Base-by-base conservation (phyloP, 1,284 basidiomycete species). In the Trichosporon coremiiforme region DNA sequence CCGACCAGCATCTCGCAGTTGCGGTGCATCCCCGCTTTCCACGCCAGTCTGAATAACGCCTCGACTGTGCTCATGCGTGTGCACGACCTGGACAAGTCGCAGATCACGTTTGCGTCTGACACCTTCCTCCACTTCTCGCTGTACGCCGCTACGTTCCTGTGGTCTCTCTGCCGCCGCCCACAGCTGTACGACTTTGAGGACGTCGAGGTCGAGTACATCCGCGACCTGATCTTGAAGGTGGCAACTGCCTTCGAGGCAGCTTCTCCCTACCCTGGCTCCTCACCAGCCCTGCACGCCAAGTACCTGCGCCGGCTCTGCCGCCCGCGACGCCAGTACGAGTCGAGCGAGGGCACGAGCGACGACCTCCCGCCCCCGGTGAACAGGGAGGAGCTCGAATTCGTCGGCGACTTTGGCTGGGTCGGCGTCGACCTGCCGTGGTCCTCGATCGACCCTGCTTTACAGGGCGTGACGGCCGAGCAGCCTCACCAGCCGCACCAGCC, bases 121-220 rank as follows among this genome's bases (percentile, higher is more conserved):
- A 80, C 79, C 5, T 70, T 80, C 38, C 70, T 80, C 20, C 79
- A 80, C 70, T 80, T 80, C 63, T 75, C 79, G 35, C 73, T 80
- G 31, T 80, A 80, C 68, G 79, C 79, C 4, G 77, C 75, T 0
- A 79, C 77, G 12, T 75, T 80, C 64, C 70, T 80, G 15, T 79
- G 75, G 65, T 75, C 74, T 12, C 69, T 76, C 1, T 74, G 71
- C 41, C 74, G 73, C 15, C 70, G 73, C 6, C 75, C 75, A 38
- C 72, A 78, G 68, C 71, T 75, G 64, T 77, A 77, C 73, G 68
- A 78, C 70, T 75, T 79, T 67, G 73, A 77, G 57, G 29, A 69
- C 20, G 64, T 67, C 63, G 79, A 80, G 66, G 72, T 79, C 45
- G 75, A 77, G n/a, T 75, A 78, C 60, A 78, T 75, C 55, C 75